Percentiles rank a stretch among this genome's conserved stretches.
phyloP scores from a whole-genome alignment of 371 early-diverging fungal species.

The Mucor racemosus region DNA sequence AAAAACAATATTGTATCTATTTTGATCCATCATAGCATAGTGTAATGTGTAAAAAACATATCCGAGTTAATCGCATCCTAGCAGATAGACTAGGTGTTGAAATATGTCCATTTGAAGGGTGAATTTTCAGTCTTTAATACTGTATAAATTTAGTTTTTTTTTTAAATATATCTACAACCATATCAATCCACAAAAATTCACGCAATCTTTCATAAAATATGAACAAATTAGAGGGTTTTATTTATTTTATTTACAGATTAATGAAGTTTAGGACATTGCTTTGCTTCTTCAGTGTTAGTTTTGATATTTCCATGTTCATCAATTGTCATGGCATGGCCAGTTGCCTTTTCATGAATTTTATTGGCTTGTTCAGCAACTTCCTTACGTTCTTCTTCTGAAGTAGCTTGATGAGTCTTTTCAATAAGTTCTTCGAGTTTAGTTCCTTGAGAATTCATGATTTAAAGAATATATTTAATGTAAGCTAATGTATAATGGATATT shows the following conservation, averaged over 20 bases:
- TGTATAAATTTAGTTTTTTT: no score
- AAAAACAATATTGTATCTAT: no score
- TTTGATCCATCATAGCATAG: no score
- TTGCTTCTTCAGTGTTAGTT: constrained; percentile 27
- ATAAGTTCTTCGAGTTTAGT: constrained; percentile 14
- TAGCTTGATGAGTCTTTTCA: constrained; percentile 15
- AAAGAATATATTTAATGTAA: not conserved
- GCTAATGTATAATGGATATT: not conserved
- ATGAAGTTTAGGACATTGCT: constrained; percentile 32
- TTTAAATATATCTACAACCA: no score
- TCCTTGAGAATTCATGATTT: constrained; percentile 16
- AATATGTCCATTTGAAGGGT: no score
- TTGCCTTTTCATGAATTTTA: constrained; percentile 27
- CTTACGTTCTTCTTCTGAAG: constrained; percentile 25
- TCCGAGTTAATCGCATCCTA: no score
- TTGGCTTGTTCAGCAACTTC: constrained; percentile 29
- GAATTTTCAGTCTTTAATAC: no score
- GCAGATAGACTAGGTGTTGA: no score
- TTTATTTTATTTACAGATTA: constrained; percentile 2
- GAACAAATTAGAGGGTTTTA: no score
- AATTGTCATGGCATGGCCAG: constrained; percentile 37
- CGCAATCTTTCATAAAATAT: no score
- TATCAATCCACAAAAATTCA: no score
- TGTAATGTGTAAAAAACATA: no score
- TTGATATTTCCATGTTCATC: constrained; percentile 35